Evolutionary conservation across 768 basidiomycete genomes (phyloP).

Genomic region (Tricholoma hemisulphureum): DNA sequence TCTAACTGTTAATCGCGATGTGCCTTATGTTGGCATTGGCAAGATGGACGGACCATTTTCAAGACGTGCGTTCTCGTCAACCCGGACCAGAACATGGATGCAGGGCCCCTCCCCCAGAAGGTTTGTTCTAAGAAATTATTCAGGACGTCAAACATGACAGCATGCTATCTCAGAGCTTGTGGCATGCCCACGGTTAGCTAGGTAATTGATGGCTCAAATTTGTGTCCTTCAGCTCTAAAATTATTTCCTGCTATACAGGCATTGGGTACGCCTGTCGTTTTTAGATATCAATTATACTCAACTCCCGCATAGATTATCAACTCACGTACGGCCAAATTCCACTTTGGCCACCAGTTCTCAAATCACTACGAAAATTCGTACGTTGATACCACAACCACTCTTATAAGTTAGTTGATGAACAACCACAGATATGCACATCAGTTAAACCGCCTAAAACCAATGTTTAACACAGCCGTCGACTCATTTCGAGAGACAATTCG

Average conservation of each 20-base stretch:
- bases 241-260: slow-evolving; percentile 36
- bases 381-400: slow-evolving; percentile 22
- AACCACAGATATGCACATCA: slow-evolving; percentile 48
- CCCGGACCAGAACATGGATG: slow-evolving; percentile 69
- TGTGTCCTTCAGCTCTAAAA: neutral
- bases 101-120: slow-evolving; percentile 58
- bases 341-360: slow-evolving; percentile 54
- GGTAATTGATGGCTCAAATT: slow-evolving; percentile 34
- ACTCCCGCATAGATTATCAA: slow-evolving; percentile 50
- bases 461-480: slow-evolving; percentile 44
- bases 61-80: slow-evolving; percentile 48
- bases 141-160: neutral
- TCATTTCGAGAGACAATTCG: slow-evolving; percentile 55
- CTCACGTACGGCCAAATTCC: slow-evolving; percentile 63
- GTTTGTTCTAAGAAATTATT: slow-evolving; percentile 29
- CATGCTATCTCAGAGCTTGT: slow-evolving; percentile 50
- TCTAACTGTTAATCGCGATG: neutral
- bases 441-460: slow-evolving; percentile 55
- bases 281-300: neutral
- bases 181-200: slow-evolving; percentile 67
- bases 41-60: slow-evolving; percentile 70
- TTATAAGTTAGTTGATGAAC: neutral
- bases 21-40: slow-evolving; percentile 1
- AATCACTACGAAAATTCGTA: slow-evolving; percentile 66
- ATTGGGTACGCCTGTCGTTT: slow-evolving; percentile 49